Conservation (phyloP, 306 rosid species). For the Quercus mongolica region DNA sequence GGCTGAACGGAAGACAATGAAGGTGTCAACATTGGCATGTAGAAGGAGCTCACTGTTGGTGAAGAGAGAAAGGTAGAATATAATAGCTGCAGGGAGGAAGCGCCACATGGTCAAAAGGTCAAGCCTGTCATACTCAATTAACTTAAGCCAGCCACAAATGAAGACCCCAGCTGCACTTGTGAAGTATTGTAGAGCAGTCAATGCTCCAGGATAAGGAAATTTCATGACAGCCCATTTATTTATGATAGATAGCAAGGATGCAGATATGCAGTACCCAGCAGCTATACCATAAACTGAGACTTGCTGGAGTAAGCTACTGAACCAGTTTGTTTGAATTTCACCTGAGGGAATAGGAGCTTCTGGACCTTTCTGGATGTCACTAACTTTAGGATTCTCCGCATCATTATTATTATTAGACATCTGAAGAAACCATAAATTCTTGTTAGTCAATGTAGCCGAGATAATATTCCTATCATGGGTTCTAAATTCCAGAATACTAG, state of each 20-base stretch:
- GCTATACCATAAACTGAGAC: slow-evolving; percentile 73
- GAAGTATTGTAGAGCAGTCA: slow-evolving; percentile 82
- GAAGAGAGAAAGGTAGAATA: slow-evolving; percentile 77
- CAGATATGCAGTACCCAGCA: slow-evolving; percentile 84
- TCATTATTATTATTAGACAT: slow-evolving; percentile 40
- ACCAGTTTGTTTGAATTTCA: slow-evolving; percentile 43
- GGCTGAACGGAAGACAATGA: slow-evolving; percentile 72
- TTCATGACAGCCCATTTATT: slow-evolving; percentile 94
- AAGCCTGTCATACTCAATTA: slow-evolving; percentile 57
- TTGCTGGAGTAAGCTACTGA: slow-evolving; percentile 34
- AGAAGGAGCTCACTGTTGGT: slow-evolving; percentile 83
- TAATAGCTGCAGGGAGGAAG: slow-evolving; percentile 74
- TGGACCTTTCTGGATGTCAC: slow-evolving; percentile 28
- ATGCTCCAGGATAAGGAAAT: slow-evolving; percentile 89
- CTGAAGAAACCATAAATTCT: slow-evolving; percentile 23
- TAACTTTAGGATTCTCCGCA: slow-evolving; percentile 38
- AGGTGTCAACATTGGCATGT: slow-evolving; percentile 89
- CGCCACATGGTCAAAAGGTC: slow-evolving; percentile 72
- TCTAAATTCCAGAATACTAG: neutral
- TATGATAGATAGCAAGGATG: slow-evolving; percentile 81
- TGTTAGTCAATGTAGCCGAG: neutral
- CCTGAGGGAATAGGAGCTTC: slow-evolving; percentile 18
- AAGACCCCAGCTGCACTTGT: slow-evolving; percentile 79
- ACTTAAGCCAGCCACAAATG: slow-evolving; percentile 48
- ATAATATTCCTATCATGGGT: neutral